Base-by-base conservation (phyloP, 371 early-diverging fungal genomes). In the Apophysomyces sp. region DNA sequence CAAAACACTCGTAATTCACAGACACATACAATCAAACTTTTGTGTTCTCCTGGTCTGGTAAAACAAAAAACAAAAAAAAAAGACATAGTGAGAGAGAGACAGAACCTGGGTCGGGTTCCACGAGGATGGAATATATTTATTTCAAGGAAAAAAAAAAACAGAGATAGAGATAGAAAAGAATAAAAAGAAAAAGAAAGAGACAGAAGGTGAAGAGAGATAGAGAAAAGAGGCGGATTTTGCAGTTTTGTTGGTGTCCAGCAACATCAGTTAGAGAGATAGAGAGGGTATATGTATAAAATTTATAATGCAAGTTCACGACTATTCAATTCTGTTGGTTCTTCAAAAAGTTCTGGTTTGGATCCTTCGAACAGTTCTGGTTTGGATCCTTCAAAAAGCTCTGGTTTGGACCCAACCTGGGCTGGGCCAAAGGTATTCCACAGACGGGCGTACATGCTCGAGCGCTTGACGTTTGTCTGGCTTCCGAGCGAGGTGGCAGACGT, bases 401-500 rank as follows among this genome's bases (percentile, higher is more conserved):
- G 56, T 4, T 54, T 58, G 18, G 55, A 53, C 5, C 52, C 59
- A 0, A 61, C 56, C 30, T 62, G 51, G 26, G 74, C 51, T 0
- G 69, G 26, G 3, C 69, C 66, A 65, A 75, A 75, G 0, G 71
- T 67, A 39, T 65, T 74, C 74, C 78, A 81, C 30, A 80, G 66
- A 24, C 76, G 71, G 13, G 77, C 68, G 58, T 80, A 80, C 71
- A 81, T 64, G 41, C 81, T 81, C 0, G 81, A 72, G 26, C 81
- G 66, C 41, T 81, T 81, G 65, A 61, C 66, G 30, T 70, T 67
- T 27, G 60, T 57, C 32, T 61, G 61, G 15, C 72, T 71, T 21
- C 66, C 72, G n/a, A 72, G 44, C 9, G 74, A 74, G 0, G 78
- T 69, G 11, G 68, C 37, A 0, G 78, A 78, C 7, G 75, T 78